Evolutionary conservation across 257 asterid species (phyloP), one percentile per base, ranked within the genome.

Genomic region (Lycium barbarum): DNA sequence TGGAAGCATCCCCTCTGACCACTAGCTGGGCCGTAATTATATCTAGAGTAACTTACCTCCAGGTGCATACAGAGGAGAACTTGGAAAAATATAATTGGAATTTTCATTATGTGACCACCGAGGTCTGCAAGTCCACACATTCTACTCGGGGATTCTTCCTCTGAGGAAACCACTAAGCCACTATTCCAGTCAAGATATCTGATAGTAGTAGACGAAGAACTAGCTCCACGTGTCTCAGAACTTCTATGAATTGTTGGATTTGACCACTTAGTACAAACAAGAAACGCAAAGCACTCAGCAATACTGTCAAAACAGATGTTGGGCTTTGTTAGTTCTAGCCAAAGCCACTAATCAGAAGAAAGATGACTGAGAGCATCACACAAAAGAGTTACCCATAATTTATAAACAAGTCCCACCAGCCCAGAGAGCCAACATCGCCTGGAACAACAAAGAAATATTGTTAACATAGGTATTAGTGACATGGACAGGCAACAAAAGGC

Each of bases 341-440:
- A 85, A 84, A 83, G 84, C 79, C 86, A 63, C 79, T 40, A 45
- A 86, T 22, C 61, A 49, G 80, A 86, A 73, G 66, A 47, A 78
- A n/a, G 87, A 84, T 55, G 47, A 61, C 81, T 85, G 68, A 84
- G 79, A 80, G 63, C 51, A 85, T 84, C 76, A 51, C 80, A 76
- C 57, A 57, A 71, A 66, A 79, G 84, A 53, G 45, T 65, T 95
- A 95, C 99, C 99, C 98, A 85, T 89, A 94, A 91, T 95, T 97
- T 86, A 97, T 92, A 90, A 95, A 94, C 89, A 97, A 90, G 90
- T 94, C 99, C 99, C 99, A 97, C 99, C 99, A 97, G 84, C 99
- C 96, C 70, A 97, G 92, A 88, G 98, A 91, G 83, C 89, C 94
- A 57, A 97, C 93, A 90, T 92, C 94, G 81, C 96, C 99, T 94